Conservation (phyloP, 139 green algal species). For the Coelastrella sp. region DNA sequence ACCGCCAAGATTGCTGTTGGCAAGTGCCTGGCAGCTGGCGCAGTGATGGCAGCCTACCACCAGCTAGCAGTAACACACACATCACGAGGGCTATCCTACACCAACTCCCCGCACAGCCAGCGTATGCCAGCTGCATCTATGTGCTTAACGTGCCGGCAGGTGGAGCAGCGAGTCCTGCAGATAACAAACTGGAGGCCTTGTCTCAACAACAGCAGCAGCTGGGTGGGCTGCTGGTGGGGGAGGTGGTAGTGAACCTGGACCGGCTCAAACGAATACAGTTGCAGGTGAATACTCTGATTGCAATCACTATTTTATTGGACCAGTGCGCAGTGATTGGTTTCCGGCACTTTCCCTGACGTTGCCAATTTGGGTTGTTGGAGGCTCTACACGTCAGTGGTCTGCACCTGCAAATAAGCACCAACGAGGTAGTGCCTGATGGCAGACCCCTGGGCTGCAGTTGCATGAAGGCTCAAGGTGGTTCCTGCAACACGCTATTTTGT, state of each 20-base stretch:
- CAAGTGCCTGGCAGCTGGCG: constrained; percentile 43
- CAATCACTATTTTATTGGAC: no score
- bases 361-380: no score
- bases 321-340: no score
- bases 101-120: neutral
- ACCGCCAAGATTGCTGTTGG: constrained; percentile 34
- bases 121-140: constrained; percentile 27
- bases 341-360: no score
- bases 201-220: neutral
- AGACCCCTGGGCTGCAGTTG: no score
- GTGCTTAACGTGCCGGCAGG: constrained; percentile 3
- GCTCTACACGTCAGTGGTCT: no score
- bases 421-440: no score
- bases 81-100: constrained; percentile 10
- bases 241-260: constrained; percentile 18
- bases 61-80: neutral
- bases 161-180: neutral
- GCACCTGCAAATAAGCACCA: no score
- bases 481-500: no score
- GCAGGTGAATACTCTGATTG: neutral
- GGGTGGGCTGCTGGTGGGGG: neutral
- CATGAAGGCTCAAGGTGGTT: no score
- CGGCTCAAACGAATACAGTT: constrained; percentile 18
- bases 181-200: no score
- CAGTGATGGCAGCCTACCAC: constrained; percentile 28